Evolutionary conservation across 2,329 filamentous ascomycete species (phyloP), one percentile per base, ranked within the genome.

Genomic region (Exophiala oligosperma): DNA sequence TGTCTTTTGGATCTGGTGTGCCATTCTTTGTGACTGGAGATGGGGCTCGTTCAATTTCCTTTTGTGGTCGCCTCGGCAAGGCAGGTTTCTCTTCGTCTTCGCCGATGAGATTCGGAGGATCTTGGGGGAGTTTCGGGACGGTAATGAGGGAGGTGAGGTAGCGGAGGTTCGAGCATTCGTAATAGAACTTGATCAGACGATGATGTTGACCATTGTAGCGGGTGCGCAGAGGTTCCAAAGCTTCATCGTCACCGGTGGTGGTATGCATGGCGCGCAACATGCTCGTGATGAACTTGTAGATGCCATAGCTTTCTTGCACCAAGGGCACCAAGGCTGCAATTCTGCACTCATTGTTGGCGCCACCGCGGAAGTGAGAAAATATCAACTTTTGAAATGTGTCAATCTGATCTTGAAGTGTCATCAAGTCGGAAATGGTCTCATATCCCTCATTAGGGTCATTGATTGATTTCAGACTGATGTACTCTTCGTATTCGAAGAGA

Each of bases 201-300:
- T 97, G 93, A 74, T 99, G 94, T 71, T 97, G 94, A 12, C 94
- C 92, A 73, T 97, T 89, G 73, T 97, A 99, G 69, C 93, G 84
- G 62, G 88, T 85, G 57, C 93, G 88, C 5, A 99, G 84, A 1
- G 93, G 94, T 64, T 92, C 88, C 48, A 99, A 81, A 5, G 92
- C 93, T 60, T 97, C 94, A 63, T 95, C 90, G 68, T 99, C 94
- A 56, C 94, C 93, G 11, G 94, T 94, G 48, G 91, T 92, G 2
- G 90, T 93, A 73, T 99, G 93, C 92, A 99, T 97, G 14, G 94
- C 94, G 56, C 94, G 86, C 62, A 99, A 77, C 94, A 99, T 99
- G 88, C 94, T 99, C 0, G 94, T 99, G 65, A 97, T 92, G 73
- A 99, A 99, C 76, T 97, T 97, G 81, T 99, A 99, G 67, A 99